Percentiles rank a stretch among this genome's conserved stretches.
These are phyloP conservation scores for Magnolia sinica DNA, from an alignment of 164 flowering plant species.

Conservation along the genomic window DNA sequence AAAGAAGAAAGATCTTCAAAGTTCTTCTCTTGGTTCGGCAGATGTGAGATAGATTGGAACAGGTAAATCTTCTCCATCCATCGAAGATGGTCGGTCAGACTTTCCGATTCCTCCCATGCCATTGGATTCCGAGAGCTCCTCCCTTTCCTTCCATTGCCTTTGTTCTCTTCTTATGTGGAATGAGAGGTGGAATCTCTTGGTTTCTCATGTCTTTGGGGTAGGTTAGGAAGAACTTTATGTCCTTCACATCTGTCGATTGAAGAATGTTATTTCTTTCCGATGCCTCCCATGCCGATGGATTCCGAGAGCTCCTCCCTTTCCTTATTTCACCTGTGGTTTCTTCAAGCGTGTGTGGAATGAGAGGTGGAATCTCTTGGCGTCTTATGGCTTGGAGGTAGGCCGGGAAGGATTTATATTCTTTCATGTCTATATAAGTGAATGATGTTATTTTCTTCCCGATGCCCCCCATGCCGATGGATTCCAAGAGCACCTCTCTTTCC, in stretches of 20 bases:
- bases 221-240: not conserved
- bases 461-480: not conserved
- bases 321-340: too few relatives aligned
- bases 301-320: not conserved
- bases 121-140: not conserved
- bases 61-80: too few relatives aligned
- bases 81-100: not conserved
- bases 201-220: not conserved
- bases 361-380: not conserved
- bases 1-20: not conserved
- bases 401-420: not conserved
- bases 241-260: not conserved
- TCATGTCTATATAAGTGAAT: not conserved
- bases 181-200: not conserved
- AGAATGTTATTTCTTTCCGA: not conserved
- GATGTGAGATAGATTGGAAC: not conserved
- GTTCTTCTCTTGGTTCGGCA: not conserved
- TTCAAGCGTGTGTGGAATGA: too few relatives aligned
- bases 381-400: not conserved
- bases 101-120: not conserved
- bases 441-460: not conserved
- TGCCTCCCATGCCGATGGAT: constrained; percentile 1
- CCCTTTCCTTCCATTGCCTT: too few relatives aligned
- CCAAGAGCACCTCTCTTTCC: not conserved
- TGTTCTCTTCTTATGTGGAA: not conserved